Base-by-base conservation (phyloP, 805 yeast genomes). In the Teunomyces gatunensis region DNA sequence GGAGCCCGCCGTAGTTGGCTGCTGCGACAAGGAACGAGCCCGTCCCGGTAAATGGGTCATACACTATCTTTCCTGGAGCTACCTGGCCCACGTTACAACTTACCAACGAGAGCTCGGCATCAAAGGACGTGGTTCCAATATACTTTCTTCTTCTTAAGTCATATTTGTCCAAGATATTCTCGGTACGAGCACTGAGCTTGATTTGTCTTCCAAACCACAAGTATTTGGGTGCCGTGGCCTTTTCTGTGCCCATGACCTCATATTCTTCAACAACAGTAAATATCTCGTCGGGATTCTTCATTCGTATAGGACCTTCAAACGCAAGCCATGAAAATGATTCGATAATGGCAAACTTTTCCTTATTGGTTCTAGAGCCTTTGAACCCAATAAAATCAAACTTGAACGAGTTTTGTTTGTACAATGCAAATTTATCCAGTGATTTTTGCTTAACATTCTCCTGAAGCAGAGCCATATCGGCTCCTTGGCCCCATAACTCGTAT, bases 1-100 rank as follows among this genome's bases (percentile, higher is more conserved):
- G 80, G 7, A 83, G 57, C 0, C 92, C 94, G 1, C 96, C 96
- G 63, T 80, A 89, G 53, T 85, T 80, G 0, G 91, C 89, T 10
- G 90, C 96, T 0, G 97, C 91, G 1, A 89, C 85, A 34, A 92
- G 71, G 60, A 94, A 94, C 17, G 97, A 89, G 0, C 99, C 99
- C 0, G 99, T 94, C 0, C 99, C 99, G 3, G 88, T 89, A 69
- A 94, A 94, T 20, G 99, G 99, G 66, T 94, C 99, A 61, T 89
- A 92, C 60, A 87, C 80, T 3, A 90, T 60, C 46, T 83, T 78
- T 0, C 85, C 86, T 0, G 77, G 73, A 32, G 64, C 73, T 11
- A 85, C 89, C 52, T 87, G 90, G 0, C 87, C 96, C 44, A 94
- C 76, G 59, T 92, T 94, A 58, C 96, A 87, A 27, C 95, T 85